A percentile compares a stretch with the other conserved stretches of the same genome.
These are phyloP conservation scores for Cercophora newfieldiana DNA, from an alignment of 495 filamentous ascomycete species.

Conservation along the genomic window DNA sequence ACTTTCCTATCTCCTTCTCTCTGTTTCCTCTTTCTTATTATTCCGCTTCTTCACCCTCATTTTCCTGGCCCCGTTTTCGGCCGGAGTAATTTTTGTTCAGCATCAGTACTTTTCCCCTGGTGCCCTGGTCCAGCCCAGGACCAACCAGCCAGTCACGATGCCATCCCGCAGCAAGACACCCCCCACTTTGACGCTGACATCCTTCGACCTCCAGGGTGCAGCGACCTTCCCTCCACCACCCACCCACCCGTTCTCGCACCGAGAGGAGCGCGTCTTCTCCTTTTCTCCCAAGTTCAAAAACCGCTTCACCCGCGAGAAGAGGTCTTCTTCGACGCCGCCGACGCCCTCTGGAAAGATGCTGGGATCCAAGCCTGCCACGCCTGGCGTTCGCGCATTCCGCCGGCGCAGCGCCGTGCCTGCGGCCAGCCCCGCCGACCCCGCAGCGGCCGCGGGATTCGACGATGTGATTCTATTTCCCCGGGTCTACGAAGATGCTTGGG, in stretches of 20 bases:
- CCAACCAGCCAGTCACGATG: not conserved
- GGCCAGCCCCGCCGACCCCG: not conserved
- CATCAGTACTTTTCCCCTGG: not conserved
- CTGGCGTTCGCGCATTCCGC: not conserved
- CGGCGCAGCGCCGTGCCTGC: not conserved
- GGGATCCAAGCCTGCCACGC: not conserved
- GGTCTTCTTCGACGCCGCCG: conserved; percentile 7
- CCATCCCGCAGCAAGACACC: conserved; percentile 1
- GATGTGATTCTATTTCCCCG: conserved; percentile 32
- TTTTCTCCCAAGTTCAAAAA: conserved; percentile 14
- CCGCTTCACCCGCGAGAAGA: conserved; percentile 11
- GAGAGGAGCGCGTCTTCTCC: conserved; percentile 13
- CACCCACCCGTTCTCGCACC: not conserved
- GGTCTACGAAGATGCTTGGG: conserved; percentile 39
- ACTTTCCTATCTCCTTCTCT: not conserved
- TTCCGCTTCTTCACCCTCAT: not conserved
- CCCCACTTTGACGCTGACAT: conserved; percentile 9
- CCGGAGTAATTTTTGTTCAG: not conserved
- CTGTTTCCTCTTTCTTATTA: not conserved
- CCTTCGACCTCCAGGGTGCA: conserved; percentile 8
- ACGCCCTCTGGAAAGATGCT: not conserved
- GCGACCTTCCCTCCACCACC: conserved; percentile 11
- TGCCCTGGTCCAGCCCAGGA: not conserved
- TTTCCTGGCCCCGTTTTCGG: not conserved
- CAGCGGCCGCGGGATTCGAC: not conserved